A percentile compares a stretch with the other conserved stretches of the same genome.
These are phyloP conservation scores for Lathyrus aphaca DNA, from an alignment of 306 rosid species.

Conservation along the genomic window DNA sequence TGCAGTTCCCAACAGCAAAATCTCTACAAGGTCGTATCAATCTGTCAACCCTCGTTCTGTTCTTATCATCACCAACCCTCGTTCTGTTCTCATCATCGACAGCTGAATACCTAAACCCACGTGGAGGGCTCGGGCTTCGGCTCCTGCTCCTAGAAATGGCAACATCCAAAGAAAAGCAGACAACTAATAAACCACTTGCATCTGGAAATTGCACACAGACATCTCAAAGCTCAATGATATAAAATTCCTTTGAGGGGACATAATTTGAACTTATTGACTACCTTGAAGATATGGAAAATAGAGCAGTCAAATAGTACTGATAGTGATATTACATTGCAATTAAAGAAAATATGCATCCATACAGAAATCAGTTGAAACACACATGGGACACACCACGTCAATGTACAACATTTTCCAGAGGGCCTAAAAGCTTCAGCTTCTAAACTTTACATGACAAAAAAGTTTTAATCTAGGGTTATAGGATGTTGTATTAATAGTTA, in stretches of 20 bases:
- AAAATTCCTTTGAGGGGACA: background rate
- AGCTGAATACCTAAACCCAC: constrained; percentile 56
- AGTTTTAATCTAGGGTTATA: background rate
- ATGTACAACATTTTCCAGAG: background rate
- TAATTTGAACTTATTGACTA: constrained; percentile 10
- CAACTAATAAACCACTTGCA: constrained; percentile 42
- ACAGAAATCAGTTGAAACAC: constrained; percentile 24
- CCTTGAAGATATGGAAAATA: constrained; percentile 19
- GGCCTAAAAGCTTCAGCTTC: constrained; percentile 10
- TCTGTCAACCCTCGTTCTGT: constrained; percentile 58
- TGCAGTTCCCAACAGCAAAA: constrained; percentile 77
- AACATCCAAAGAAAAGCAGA: constrained; percentile 29
- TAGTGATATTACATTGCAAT: background rate
- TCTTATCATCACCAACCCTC: constrained; percentile 61
- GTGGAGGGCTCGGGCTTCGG: constrained; percentile 49
- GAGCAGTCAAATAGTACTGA: constrained; percentile 17
- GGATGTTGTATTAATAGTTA: background rate
- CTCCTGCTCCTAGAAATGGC: constrained; percentile 46
- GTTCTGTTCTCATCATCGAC: constrained; percentile 61
- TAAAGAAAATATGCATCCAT: constrained; percentile 20
- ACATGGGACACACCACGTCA: constrained; percentile 7
- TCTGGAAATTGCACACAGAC: constrained; percentile 29
- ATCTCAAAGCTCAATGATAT: constrained; percentile 41
- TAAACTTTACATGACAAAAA: constrained; percentile 6
- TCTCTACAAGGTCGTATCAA: constrained; percentile 67